Evolutionary conservation across 352 stramenopile species (phyloP), one percentile per base, ranked within the genome.

Genomic region (Globisporangium mamillatum): DNA sequence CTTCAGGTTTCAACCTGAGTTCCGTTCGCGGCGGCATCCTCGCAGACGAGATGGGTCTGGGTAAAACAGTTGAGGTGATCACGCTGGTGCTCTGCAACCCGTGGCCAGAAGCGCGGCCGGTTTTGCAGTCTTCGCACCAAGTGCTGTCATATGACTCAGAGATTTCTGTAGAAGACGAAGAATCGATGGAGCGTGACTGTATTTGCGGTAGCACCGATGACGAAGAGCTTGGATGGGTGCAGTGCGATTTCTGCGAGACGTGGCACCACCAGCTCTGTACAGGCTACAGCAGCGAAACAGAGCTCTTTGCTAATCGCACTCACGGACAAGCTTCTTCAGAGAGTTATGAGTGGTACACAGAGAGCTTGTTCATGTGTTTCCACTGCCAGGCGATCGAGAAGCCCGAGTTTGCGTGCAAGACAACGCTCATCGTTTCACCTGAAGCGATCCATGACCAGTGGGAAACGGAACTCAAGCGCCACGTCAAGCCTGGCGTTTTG

Each of bases 351-450:
- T 50, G 61, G 6, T 80, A 64, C 60, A 53, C 63, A 22, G 53
- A 46, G 44, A 66, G 52, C 5, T 63, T 53, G 6, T 93, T 92
- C 56, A 77, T 89, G 65, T 92, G 86, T 29, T 90, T 89, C 54
- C 74, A 84, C 7, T 93, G 86, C 55, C 78, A 91, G 52, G 70
- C 75, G 4, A 63, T 71, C 25, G 69, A 88, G 32, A 67, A 73
- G 4, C 68, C 81, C 32, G 60, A 67, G 32, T 76, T 88, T 22
- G 54, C 74, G 4, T 81, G 76, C 71, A 86, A 89, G 70, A 89
- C 90, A 10, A 98, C 93, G 25, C 74, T 98, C n/a, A 98, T 98
- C 55, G 91, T 98, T 1, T 97, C 90, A 1, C 95, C 95, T 3
- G 77, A 92, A 61, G 81, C 94, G 22, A 98, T 98, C 67, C 72